Percentiles rank a stretch among this genome's conserved stretches.
phyloP scores from a whole-genome alignment of 2,329 filamentous ascomycete species.

The Davidsoniella australis region DNA sequence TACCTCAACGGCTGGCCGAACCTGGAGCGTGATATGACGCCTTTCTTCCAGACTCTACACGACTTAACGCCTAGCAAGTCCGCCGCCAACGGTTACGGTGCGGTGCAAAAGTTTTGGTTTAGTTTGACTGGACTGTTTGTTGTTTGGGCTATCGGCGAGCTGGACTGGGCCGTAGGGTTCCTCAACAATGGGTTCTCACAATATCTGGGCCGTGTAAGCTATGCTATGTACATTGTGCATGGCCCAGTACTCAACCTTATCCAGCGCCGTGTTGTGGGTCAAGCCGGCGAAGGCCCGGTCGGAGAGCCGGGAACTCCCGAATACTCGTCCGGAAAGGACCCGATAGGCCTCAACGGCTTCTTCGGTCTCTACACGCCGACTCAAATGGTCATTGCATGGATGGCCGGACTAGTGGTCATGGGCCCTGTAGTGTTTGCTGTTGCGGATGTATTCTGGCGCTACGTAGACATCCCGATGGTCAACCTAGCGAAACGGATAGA shows the following conservation, averaged over 20 bases:
- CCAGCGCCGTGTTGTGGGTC: slow-evolving; percentile 7
- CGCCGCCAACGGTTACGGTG: slow-evolving; percentile 32
- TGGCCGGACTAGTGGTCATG: slow-evolving; percentile 12
- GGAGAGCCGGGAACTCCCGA: slow-evolving; percentile 6
- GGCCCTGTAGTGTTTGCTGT: slow-evolving; percentile 11
- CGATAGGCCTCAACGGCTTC: slow-evolving; percentile 9
- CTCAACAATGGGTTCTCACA: slow-evolving; percentile 34
- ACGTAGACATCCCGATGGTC: slow-evolving; percentile 12
- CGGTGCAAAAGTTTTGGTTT: slow-evolving; percentile 34
- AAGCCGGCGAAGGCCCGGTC: slow-evolving; percentile 3
- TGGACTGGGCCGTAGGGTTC: slow-evolving; percentile 29
- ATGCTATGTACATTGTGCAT: slow-evolving; percentile 44
- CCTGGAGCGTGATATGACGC: slow-evolving; percentile 11
- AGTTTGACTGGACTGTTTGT: slow-evolving; percentile 34
- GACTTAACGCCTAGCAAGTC: slow-evolving; percentile 31
- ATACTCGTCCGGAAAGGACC: slow-evolving; percentile 7
- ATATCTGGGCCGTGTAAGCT: slow-evolving; percentile 44
- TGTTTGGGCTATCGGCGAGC: slow-evolving; percentile 31
- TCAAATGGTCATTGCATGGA: slow-evolving; percentile 11
- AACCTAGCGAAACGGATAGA: slow-evolving; percentile 12
- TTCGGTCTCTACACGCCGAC: slow-evolving; percentile 10
- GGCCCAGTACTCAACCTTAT: slow-evolving; percentile 12
- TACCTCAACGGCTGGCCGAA: slow-evolving; percentile 12
- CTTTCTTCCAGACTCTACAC: slow-evolving; percentile 26
- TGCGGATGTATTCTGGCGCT: slow-evolving; percentile 12